phyloP scores from a whole-genome alignment of 2,329 filamentous ascomycete species.

The Alternaria consortialis region DNA sequence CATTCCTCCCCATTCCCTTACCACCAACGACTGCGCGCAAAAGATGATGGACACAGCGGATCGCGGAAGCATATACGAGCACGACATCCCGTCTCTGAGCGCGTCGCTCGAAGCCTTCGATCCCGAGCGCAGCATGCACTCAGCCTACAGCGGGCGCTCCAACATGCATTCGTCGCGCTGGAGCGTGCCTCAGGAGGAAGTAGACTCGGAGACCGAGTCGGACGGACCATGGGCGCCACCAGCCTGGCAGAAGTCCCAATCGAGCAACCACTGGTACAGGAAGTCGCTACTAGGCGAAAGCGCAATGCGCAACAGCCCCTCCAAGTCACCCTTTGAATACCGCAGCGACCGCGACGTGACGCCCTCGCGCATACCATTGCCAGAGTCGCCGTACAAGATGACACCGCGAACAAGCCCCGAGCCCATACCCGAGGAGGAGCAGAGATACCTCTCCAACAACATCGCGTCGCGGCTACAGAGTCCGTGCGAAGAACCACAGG shows the following conservation, averaged over 20 bases:
- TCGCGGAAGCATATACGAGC: constrained; percentile 48
- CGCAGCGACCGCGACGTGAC: constrained; percentile 61
- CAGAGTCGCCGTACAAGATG: constrained; percentile 66
- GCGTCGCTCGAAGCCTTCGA: constrained; percentile 52
- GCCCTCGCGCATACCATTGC: constrained; percentile 67
- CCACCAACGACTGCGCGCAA: constrained; percentile 18
- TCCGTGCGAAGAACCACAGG: constrained; percentile 36
- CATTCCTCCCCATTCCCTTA: constrained; percentile 16
- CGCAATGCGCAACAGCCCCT: constrained; percentile 53
- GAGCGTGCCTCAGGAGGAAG: constrained; percentile 48
- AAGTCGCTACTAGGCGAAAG: constrained; percentile 52
- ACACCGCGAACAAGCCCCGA: constrained; percentile 64
- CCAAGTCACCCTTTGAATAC: constrained; percentile 68
- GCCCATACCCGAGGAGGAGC: constrained; percentile 46
- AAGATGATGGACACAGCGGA: constrained; percentile 44
- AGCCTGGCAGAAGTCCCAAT: constrained; percentile 64
- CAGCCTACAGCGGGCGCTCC: constrained; percentile 62
- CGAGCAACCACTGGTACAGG: constrained; percentile 66
- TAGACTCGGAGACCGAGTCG: constrained; percentile 57
- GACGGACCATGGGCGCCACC: constrained; percentile 70
- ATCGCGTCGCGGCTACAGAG: constrained; percentile 50
- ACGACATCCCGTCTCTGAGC: constrained; percentile 51
- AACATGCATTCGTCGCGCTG: constrained; percentile 65
- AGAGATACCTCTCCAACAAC: constrained; percentile 39
- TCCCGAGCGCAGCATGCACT: constrained; percentile 49